Evolutionary conservation across 805 yeast species (phyloP), one percentile per base, ranked within the genome.

Genomic region (Wickerhamomyces queroliae): DNA sequence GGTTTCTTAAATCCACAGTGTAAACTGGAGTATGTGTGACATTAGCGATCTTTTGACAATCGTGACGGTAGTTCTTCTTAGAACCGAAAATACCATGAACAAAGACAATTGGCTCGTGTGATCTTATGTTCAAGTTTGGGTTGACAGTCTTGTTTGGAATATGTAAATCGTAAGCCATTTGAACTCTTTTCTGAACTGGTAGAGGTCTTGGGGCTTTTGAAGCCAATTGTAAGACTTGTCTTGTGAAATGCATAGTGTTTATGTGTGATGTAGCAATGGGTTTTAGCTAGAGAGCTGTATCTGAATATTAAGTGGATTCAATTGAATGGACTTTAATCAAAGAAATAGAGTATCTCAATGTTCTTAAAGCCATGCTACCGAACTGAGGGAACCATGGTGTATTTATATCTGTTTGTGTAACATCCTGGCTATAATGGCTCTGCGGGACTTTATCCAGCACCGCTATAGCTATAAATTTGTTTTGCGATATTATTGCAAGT

Each of bases 1-100:
- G 79, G 51, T 71, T 72, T 46, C 80, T 55, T 43, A 71, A 50
- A 50, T 74, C 80, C 6, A 73, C 44, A 2, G 70, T 69, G 40
- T 59, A 56, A 1, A 66, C 66, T 13, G 62, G 59, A 7, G 61
- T 51, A 13, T 56, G 53, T 7, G 65, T 55, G 3, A 36, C 39
- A 30, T 53, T 46, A 20, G 66, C 54, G 17, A 72, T 51, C 11
- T 49, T 52, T 39, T 63, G 55, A 7, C 68, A 72, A 10, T 63
- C 67, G 13, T 56, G 50, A 27, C 56, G 48, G 44, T 61, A 73
- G 49, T 69, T 69, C 39, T 56, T 63, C 37, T 64, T 65, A 23
- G 68, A 63, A 4, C 78, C 78, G 43, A 72, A 67, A 17, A 73
- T 56, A 13, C 79, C 79, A 43, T 72, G 79, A 22, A 73, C 44